Evolutionary conservation across 345 rosid genomes (phyloP).

Genomic region (Dovyalis caffra): DNA sequence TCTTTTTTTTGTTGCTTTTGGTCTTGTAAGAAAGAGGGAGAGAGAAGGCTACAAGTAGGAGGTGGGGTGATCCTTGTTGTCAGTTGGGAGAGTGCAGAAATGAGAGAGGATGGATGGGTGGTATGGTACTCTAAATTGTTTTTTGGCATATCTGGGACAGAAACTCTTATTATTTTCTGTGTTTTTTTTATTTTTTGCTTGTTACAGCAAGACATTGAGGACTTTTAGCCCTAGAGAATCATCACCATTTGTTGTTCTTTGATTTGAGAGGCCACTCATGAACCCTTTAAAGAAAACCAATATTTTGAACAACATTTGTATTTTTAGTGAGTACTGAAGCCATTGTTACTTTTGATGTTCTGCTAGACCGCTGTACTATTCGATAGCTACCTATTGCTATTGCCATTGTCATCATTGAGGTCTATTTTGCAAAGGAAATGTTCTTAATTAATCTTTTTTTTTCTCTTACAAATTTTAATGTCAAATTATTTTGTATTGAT

Average conservation of each 20-base stretch:
- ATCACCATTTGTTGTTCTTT: conserved; percentile 3
- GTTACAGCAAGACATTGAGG: conserved; percentile 8
- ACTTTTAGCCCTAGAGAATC: background rate
- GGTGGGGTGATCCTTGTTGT: conserved; percentile 18
- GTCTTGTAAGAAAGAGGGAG: background rate
- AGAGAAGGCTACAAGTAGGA: conserved; percentile 4
- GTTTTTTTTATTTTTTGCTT: background rate
- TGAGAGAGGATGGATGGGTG: conserved; percentile 21
- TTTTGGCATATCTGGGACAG: background rate
- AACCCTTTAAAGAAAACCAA: background rate
- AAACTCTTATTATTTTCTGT: background rate
- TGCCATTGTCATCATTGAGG: background rate
- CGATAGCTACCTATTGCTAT: background rate
- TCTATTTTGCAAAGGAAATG: background rate
- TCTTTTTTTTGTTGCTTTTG: background rate
- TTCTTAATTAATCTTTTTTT: background rate
- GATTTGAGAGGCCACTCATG: conserved; percentile 11
- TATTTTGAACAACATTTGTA: background rate
- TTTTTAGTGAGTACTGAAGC: background rate
- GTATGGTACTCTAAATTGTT: background rate
- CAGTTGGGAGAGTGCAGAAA: conserved; percentile 38
- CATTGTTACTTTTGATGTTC: background rate
- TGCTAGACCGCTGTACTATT: background rate
- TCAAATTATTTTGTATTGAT: background rate
- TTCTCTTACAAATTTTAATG: background rate